Percentiles rank a stretch among this genome's conserved stretches.
Evolutionary conservation across 305 asterid genomes (phyloP).

Genomic region (Caryopteris hybrid): DNA sequence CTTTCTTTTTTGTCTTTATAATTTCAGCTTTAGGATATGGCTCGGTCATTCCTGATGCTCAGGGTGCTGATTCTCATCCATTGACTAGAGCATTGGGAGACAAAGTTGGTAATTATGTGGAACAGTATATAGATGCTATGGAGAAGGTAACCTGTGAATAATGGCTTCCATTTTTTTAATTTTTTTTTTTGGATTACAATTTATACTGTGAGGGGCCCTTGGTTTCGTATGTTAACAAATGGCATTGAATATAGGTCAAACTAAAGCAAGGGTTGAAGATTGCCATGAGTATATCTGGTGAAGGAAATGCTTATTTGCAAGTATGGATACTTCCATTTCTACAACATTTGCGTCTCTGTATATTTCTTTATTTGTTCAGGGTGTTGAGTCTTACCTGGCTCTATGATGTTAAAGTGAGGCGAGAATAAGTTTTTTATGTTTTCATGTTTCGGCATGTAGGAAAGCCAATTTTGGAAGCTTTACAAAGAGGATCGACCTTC

Average conservation of each 20-base stretch:
- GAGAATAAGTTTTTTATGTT: background rate
- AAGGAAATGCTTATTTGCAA: slow-evolving; percentile 93
- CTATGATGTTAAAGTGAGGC: background rate
- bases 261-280: slow-evolving; percentile 88
- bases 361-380: background rate
- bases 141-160: slow-evolving; percentile 63
- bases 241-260: slow-evolving; percentile 57
- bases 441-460: slow-evolving; percentile 39
- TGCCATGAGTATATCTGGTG: slow-evolving; percentile 87
- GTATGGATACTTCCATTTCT: slow-evolving; percentile 32
- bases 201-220: background rate
- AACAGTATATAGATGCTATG: slow-evolving; percentile 80
- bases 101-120: slow-evolving; percentile 57
- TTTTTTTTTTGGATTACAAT: slow-evolving; percentile 5
- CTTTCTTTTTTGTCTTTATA: slow-evolving; percentile 8
- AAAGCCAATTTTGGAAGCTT: slow-evolving; percentile 92
- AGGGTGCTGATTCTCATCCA: slow-evolving; percentile 66
- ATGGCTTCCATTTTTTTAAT: slow-evolving; percentile 2
- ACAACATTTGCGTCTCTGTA: background rate
- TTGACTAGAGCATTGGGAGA: slow-evolving; percentile 65
- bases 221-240: slow-evolving; percentile 11
- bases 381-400: background rate
- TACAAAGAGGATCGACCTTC: slow-evolving; percentile 74
- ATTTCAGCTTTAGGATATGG: slow-evolving; percentile 75
- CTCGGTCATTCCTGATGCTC: slow-evolving; percentile 70